These are phyloP conservation scores for Colletotrichum falcatum DNA, from an alignment of 2,329 filamentous ascomycete species.

Conservation along the genomic window DNA sequence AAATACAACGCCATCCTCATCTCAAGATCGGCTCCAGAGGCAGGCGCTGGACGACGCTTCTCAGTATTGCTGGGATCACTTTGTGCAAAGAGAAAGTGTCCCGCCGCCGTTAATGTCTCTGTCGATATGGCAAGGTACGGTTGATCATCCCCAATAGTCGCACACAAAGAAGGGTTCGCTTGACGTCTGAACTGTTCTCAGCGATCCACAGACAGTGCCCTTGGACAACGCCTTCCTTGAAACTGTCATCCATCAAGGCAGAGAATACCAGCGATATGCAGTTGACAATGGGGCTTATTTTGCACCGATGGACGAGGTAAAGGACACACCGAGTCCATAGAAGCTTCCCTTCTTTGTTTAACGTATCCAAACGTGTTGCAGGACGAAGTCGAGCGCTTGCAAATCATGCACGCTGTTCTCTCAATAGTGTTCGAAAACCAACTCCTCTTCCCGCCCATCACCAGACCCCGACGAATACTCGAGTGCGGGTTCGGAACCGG, in stretches of 20 bases:
- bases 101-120: background rate
- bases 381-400: slow-evolving; percentile 76
- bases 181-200: slow-evolving; percentile 49
- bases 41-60: background rate
- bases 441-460: slow-evolving; percentile 77
- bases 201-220: slow-evolving; percentile 60
- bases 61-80: background rate
- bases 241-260: slow-evolving; percentile 69
- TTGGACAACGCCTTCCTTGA: slow-evolving; percentile 71
- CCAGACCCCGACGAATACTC: slow-evolving; percentile 68
- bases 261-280: slow-evolving; percentile 76
- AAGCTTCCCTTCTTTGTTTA: slow-evolving; percentile 1
- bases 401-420: slow-evolving; percentile 72
- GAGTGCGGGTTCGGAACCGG: slow-evolving; percentile 81
- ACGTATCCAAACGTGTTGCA: slow-evolving; percentile 49
- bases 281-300: slow-evolving; percentile 75
- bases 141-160: background rate
- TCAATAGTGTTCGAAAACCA: slow-evolving; percentile 73
- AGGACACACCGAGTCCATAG: slow-evolving; percentile 39
- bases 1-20: slow-evolving; percentile 14
- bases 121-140: slow-evolving; percentile 40
- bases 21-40: background rate
- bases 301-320: slow-evolving; percentile 78
- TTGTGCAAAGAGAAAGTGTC: background rate
- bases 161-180: background rate